Conservation (phyloP, 495 filamentous ascomycete genomes). For the Aspergillus incahuasiensis region DNA sequence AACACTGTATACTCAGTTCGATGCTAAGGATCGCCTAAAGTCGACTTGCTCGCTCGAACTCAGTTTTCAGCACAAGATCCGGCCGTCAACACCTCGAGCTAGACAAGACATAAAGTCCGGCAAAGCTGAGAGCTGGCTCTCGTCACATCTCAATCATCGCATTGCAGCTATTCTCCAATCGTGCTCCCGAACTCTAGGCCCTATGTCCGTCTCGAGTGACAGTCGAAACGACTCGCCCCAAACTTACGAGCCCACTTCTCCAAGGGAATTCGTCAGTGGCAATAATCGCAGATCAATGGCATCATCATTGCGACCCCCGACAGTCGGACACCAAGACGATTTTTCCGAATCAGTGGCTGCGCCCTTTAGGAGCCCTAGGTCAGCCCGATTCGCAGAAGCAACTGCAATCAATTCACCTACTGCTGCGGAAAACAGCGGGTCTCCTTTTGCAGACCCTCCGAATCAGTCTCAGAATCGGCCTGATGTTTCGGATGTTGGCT, state of each 20-base stretch:
- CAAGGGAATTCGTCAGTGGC: slow-evolving; percentile 30
- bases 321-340: slow-evolving; percentile 22
- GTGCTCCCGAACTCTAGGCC: slow-evolving; percentile 6
- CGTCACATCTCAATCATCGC: slow-evolving; percentile 18
- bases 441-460: slow-evolving; percentile 67
- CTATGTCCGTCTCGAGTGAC: slow-evolving; percentile 27
- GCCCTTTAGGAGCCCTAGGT: slow-evolving; percentile 72
- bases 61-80: not conserved
- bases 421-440: slow-evolving; percentile 47
- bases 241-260: slow-evolving; percentile 32
- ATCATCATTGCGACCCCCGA: slow-evolving; percentile 19
- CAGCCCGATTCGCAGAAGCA: slow-evolving; percentile 85
- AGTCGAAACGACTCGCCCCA: slow-evolving; percentile 27
- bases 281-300: slow-evolving; percentile 33
- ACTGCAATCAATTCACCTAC: slow-evolving; percentile 84
- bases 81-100: not conserved
- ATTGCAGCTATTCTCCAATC: not conserved
- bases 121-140: slow-evolving; percentile 35
- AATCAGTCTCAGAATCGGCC: slow-evolving; percentile 43
- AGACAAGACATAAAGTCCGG: not conserved
- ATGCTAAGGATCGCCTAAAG: not conserved
- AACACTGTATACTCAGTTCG: not conserved
- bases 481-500: slow-evolving; percentile 76
- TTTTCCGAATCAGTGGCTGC: slow-evolving; percentile 46
- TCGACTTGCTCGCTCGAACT: not conserved